phyloP scores from a whole-genome alignment of 331 rosid genomes.

The Malus hybrid region DNA sequence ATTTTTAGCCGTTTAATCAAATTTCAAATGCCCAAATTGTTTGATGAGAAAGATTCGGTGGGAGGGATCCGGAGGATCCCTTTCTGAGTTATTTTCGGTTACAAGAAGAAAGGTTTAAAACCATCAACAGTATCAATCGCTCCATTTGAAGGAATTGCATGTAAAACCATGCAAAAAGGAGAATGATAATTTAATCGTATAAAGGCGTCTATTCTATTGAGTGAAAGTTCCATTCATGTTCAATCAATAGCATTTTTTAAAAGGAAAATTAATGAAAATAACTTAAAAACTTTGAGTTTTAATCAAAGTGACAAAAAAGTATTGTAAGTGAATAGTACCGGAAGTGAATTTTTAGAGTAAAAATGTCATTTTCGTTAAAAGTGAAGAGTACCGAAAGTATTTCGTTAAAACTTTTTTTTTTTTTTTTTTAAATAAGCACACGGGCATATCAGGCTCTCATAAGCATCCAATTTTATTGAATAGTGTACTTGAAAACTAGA shows the following conservation, averaged over 20 bases:
- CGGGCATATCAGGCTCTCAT: neutral
- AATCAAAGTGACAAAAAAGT: too few relatives aligned
- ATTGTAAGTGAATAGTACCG: too few relatives aligned
- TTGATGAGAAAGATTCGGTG: too few relatives aligned
- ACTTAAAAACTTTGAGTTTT: too few relatives aligned
- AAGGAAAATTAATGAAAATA: too few relatives aligned
- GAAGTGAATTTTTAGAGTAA: too few relatives aligned
- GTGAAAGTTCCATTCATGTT: neutral
- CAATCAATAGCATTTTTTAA: neutral
- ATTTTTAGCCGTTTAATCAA: too few relatives aligned
- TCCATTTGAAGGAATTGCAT: constrained; percentile 87
- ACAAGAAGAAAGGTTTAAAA: neutral
- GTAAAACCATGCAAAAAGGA: constrained; percentile 59
- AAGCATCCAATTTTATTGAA: neutral
- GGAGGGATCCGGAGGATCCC: rapidly evolving
- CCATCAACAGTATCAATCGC: constrained; percentile 66
- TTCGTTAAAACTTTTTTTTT: too few relatives aligned
- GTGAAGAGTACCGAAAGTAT: too few relatives aligned
- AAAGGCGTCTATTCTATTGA: neutral
- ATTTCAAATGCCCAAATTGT: too few relatives aligned
- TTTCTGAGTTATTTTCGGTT: too few relatives aligned
- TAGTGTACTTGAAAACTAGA: neutral
- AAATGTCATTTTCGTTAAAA: too few relatives aligned
- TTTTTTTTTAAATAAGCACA: neutral
- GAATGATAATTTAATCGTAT: neutral